Base-by-base conservation (phyloP, 2,329 filamentous ascomycete species). In the Cladosporium sp. region DNA sequence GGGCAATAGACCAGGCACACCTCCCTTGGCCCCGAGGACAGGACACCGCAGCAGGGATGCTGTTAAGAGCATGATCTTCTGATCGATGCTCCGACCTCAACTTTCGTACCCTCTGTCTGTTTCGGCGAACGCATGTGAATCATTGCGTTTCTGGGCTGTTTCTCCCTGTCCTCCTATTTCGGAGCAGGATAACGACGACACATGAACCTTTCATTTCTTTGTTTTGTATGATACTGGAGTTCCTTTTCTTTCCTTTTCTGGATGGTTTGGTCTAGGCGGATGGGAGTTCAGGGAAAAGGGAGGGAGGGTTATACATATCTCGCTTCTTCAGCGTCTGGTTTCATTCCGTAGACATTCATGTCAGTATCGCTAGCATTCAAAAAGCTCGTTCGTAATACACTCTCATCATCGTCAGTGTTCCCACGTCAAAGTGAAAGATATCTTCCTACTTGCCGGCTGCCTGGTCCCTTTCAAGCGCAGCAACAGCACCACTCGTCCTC, bases 41-140 rank as follows among this genome's bases (percentile, higher is more conserved):
- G 64, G 59, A 3, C 60, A 63, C 51, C 56, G 64, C 50, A 55
- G 54, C 22, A 53, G 66, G 35, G 59, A 65, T 49, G 63, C 64
- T 13, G 65, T 68, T 15, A 67, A 67, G 61, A 68, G 65, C 55
- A 68, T 68, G 66, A 67, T 69, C 55, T 67, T 64, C 51, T 67
- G 45, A 48, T 40, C 36, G 25, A 35, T n/a, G 11, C 7, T 4
- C 8, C 13, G 11, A n/a, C n/a, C 18, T 20, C n/a, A 8, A 38
- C 13, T 19, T 35, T 36, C 16, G 4, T 33, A 27, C 9, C 5
- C 22, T 27, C 22, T 27, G 22, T 27, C 22, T 9, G 22, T 27
- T 27, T 27, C 22, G 22, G 22, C 22, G 9, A 27, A 5, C 22
- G 22, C 22, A 5, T 9, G 22, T 27, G 22, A 9, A 27, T 5